Percentiles rank a stretch among this genome's conserved stretches.
phyloP scores from a whole-genome alignment of 306 rosid genomes.

The Acmispon strigosus region DNA sequence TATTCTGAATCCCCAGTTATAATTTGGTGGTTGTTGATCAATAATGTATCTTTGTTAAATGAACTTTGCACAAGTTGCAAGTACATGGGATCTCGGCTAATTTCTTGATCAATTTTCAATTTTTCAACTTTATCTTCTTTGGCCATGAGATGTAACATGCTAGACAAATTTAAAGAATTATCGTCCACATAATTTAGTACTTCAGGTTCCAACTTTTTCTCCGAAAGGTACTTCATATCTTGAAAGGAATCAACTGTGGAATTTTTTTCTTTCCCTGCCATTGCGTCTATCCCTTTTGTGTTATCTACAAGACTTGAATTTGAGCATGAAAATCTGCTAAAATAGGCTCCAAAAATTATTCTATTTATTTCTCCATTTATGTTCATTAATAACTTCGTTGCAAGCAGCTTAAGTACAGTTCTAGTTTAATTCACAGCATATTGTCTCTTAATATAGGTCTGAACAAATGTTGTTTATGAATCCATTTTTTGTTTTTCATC shows the following conservation, averaged over 20 bases:
- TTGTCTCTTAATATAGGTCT: no score
- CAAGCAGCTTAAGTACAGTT: no score
- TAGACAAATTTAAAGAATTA: conserved; percentile 10
- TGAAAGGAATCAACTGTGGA: conserved; percentile 31
- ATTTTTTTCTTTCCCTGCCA: conserved; percentile 16
- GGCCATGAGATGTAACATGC: conserved; percentile 14
- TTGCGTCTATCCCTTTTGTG: neutral
- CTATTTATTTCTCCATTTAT: no score
- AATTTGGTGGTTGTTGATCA: conserved; percentile 26
- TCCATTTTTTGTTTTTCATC: no score
- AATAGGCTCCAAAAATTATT: no score
- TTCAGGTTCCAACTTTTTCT: conserved; percentile 24
- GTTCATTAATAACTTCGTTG: no score
- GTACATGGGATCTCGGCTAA: conserved; percentile 14
- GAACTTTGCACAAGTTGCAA: conserved; percentile 23
- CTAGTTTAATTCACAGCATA: no score
- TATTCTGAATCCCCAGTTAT: no score
- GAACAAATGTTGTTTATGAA: no score
- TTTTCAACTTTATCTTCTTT: conserved; percentile 25
- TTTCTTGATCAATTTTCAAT: conserved; percentile 22
- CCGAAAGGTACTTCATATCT: conserved; percentile 32
- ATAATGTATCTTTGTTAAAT: conserved; percentile 25
- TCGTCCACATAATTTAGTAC: conserved; percentile 15
- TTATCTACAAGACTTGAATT: conserved; percentile 32
- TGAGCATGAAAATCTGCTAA: conserved; percentile 12